Evolutionary conservation across 371 early-diverging fungal species (phyloP), one percentile per base, ranked within the genome.

Genomic region (Syncephalis plumigaleata): DNA sequence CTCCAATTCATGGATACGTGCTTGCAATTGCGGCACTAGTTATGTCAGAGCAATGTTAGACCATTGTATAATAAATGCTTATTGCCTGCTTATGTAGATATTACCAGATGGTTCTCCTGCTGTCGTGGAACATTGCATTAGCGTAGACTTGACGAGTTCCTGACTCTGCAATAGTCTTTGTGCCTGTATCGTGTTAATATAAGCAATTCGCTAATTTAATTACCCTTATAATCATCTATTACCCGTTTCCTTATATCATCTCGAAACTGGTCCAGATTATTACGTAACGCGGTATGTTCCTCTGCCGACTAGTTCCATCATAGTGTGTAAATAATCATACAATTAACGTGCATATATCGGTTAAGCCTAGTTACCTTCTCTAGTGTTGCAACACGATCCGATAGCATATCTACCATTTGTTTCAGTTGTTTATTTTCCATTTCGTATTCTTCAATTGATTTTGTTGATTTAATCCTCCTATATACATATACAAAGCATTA

Each of bases 381-480:
- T 45, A 86, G 60, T 11, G 67, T 50, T 9, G 68, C 58, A 13
- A 87, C 63, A 17, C 74, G 62, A 46, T 64, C 65, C 13, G 75
- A 66, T 4, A 86, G 57, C 5, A 60, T 61, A 43, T 75, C 75
- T 7, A 85, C 51, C 1, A 77, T 70, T 43, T 60, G 52, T 44
- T 74, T 75, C 18, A 88, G 58, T 11, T 75, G 69, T 36, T 71
- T 64, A 52, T 91, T 88, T 52, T 87, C 87, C 17, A 72, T 52
- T 13, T 64, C 60, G 37, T 72, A 70, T 54, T 79, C 79, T 48
- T 81, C 75, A 24, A 57, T 36, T 36, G 76, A 69, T 55, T 74
- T 73, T 9, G 52, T 51, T 2, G 55, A 46, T 1, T 17, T 36
- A 4, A 44, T 39, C 13, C 17, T 50, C 38, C 39, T 40, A 26